Evolutionary conservation across 73 alveolate genomes (phyloP), one percentile per base, ranked within the genome.

Genomic region (Urostyla sp.): DNA sequence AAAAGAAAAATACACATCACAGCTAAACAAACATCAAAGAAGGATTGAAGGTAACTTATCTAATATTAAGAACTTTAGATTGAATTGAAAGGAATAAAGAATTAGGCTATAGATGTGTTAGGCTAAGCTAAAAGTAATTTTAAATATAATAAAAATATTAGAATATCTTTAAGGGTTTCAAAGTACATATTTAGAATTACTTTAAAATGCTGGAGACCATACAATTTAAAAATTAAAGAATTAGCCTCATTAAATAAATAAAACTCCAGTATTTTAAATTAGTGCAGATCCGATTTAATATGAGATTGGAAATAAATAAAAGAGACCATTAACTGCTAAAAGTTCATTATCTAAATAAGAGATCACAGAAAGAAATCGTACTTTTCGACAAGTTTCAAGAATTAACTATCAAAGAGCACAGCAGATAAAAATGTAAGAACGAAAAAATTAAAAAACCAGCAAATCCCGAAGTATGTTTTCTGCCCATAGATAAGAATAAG

Each of bases 51-150:
- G 20, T 59, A 59, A 36, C 30, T n/a, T 18, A 11, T 24, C 6
- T 37, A 63, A 40, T 40, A 38, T 63, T 6, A 38, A 5, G 79
- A 63, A 3, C 37, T 63, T 57, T 43, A 63, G 23, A 20, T 15
- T 20, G 79, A 63, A 21, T 30, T 63, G 38, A 63, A 63, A 24
- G 15, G n/a, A 3, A 63, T 63, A 60, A 63, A 63, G 45, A 57
- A 63, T 40, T 43, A 50, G 23, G 79, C 79, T 10, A 46, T 63
- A 3, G 79, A 23, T 3, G 60, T 43, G 36, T 26, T 63, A 6
- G 79, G 79, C 2, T 26, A 63, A 21, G 79, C 79, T 8, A 63
- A 63, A 24, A 63, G n/a, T n/a, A n/a, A n/a, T n/a, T n/a, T n/a
- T n/a, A n/a, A n/a, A n/a, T n/a, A n/a, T n/a, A n/a, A n/a, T n/a